phyloP scores from a whole-genome alignment of 257 asterid species.

The Solanum arcanum region DNA sequence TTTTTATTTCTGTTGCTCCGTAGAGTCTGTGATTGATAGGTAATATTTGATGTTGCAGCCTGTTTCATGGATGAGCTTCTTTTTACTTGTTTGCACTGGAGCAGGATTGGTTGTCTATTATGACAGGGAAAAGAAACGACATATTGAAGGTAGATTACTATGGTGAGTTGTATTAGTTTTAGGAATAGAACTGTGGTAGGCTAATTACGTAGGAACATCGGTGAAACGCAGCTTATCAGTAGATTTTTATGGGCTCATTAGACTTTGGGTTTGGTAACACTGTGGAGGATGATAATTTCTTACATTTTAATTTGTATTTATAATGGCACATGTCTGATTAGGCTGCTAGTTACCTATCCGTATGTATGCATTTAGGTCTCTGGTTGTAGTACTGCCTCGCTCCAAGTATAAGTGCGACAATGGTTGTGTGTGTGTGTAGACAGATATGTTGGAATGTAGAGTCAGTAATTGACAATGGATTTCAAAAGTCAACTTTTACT shows the following conservation, averaged over 20 bases:
- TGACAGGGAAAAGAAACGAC: conserved; percentile 76
- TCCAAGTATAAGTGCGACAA: neutral
- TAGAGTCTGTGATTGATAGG: neutral
- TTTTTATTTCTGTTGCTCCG: neutral
- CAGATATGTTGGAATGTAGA: neutral
- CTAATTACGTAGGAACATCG: neutral
- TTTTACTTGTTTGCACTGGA: conserved; percentile 77
- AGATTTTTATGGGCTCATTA: neutral
- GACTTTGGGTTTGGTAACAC: neutral
- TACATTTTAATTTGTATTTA: neutral
- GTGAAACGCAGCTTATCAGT: neutral
- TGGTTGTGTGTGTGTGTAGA: neutral
- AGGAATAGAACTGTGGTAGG: neutral
- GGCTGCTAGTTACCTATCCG: neutral
- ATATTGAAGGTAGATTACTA: conserved; percentile 69
- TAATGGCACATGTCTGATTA: neutral
- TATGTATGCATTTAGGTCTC: neutral
- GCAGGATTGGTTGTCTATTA: conserved; percentile 65
- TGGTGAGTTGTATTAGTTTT: conserved; percentile 39
- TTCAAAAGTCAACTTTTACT: neutral
- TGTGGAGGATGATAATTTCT: neutral
- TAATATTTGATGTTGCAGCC: conserved; percentile 33
- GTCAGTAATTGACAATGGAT: neutral
- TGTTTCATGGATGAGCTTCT: conserved; percentile 83
- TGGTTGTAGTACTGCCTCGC: neutral